Percentiles rank a stretch among this genome's conserved stretches.
These are phyloP conservation scores for Solanum bukasovii DNA, from an alignment of 257 asterid genomes.

Conservation along the genomic window DNA sequence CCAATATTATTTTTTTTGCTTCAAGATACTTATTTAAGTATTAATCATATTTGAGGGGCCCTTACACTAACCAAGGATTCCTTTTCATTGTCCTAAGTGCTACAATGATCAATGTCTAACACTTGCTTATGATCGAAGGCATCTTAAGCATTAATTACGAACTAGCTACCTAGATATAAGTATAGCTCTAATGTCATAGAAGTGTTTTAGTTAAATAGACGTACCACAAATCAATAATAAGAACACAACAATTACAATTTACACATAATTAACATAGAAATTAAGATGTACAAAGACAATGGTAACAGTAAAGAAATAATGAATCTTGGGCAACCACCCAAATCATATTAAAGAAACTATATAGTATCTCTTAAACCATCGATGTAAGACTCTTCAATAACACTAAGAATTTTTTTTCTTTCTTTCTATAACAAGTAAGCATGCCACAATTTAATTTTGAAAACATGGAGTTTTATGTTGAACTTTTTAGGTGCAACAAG, in stretches of 20 bases:
- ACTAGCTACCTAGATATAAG: not conserved
- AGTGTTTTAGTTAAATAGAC: not conserved
- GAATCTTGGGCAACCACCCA: not conserved
- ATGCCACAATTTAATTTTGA: not conserved
- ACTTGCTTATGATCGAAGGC: not conserved
- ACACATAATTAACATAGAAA: not conserved
- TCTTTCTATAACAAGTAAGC: not conserved
- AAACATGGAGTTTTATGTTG: not conserved
- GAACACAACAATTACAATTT: not conserved
- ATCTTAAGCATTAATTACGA: not conserved
- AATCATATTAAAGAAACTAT: not conserved
- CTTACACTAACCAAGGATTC: not conserved
- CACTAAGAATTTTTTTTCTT: not conserved
- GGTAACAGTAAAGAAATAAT: not conserved
- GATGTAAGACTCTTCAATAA: not conserved
- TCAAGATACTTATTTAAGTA: not conserved
- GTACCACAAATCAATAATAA: not conserved
- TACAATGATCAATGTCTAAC: not conserved
- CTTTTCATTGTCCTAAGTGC: not conserved
- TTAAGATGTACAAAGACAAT: not conserved
- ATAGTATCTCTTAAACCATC: not conserved
- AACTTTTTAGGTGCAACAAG: not conserved
- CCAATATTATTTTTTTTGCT: not conserved
- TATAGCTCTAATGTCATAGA: not conserved
- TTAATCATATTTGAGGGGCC: not conserved